Evolutionary conservation across 2,329 filamentous ascomycete species (phyloP).

Genomic region (Colletotrichum sp.): DNA sequence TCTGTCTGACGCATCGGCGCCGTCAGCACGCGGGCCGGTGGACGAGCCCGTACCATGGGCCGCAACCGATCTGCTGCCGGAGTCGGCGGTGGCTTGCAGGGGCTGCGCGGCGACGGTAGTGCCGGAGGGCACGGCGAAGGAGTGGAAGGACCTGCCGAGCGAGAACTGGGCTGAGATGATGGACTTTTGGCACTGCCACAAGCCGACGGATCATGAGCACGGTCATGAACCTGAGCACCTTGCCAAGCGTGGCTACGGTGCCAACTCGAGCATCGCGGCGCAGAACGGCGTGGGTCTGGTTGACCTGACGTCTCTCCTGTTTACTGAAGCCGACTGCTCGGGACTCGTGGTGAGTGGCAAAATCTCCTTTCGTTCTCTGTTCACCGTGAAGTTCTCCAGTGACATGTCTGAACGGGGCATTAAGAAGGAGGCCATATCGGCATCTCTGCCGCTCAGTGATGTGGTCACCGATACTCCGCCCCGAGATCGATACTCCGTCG

Average conservation of each 20-base stretch:
- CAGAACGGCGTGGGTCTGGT: conserved; percentile 75
- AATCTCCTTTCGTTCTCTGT: conserved; percentile 13
- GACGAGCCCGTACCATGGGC: conserved; percentile 59
- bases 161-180: conserved; percentile 99
- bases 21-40: conserved; percentile 17
- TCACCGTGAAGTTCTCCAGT: conserved; percentile 1
- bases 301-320: conserved; percentile 78
- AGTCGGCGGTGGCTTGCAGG: conserved; percentile 48
- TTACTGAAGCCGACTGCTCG: conserved; percentile 70
- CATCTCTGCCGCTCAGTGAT: conserved; percentile 51
- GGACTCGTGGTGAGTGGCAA: conserved; percentile 40
- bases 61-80: conserved; percentile 50
- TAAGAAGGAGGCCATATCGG: conserved; percentile 69
- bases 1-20: conserved; percentile 25
- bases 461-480: conserved; percentile 73
- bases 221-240: conserved; percentile 49
- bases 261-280: conserved; percentile 75
- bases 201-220: conserved; percentile 68
- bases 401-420: conserved; percentile 33
- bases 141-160: conserved; percentile 93
- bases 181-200: conserved; percentile 99
- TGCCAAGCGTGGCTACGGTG: conserved; percentile 79
- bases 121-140: conserved; percentile 40
- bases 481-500: conserved; percentile 56
- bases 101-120: conserved; percentile 45